phyloP scores from a whole-genome alignment of 495 filamentous ascomycete genomes.

The Annulohypoxylon stygium region DNA sequence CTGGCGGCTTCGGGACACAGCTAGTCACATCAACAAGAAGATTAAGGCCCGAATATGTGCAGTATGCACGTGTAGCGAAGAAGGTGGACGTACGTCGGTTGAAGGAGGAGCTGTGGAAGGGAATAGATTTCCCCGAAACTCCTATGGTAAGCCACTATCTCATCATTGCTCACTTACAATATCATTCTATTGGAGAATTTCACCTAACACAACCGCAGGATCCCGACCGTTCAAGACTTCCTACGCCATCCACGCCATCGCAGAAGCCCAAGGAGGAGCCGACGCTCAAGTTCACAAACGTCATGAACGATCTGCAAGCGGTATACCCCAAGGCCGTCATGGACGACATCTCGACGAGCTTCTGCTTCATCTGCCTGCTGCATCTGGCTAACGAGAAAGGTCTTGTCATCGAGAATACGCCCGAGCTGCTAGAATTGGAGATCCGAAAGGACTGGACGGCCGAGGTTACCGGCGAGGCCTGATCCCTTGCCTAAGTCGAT shows the following conservation, averaged over 20 bases:
- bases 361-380: slow-evolving; percentile 95
- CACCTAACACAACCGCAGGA: slow-evolving; percentile 43
- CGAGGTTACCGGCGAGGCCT: slow-evolving; percentile 57
- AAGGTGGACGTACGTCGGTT: slow-evolving; percentile 97
- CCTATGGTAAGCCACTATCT: slow-evolving; percentile 55
- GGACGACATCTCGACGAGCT: slow-evolving; percentile 95
- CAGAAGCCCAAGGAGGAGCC: slow-evolving; percentile 52
- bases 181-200: background rate
- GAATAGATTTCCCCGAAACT: slow-evolving; percentile 74
- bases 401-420: slow-evolving; percentile 73
- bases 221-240: slow-evolving; percentile 46
- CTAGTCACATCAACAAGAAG: slow-evolving; percentile 90
- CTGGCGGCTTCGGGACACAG: slow-evolving; percentile 86
- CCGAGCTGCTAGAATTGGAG: slow-evolving; percentile 67
- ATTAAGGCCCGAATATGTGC: slow-evolving; percentile 91
- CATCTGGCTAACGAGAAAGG: slow-evolving; percentile 99
- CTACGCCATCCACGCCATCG: slow-evolving; percentile 48
- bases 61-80: slow-evolving; percentile 95
- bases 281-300: slow-evolving; percentile 82
- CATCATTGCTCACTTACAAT: background rate
- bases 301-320: slow-evolving; percentile 88
- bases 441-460: slow-evolving; percentile 70
- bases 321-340: slow-evolving; percentile 88
- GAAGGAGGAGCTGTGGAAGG: slow-evolving; percentile 97
- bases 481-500: background rate